Percentiles rank a stretch among this genome's conserved stretches.
Conservation (phyloP, 345 rosid genomes). For the Psidium guajava region DNA sequence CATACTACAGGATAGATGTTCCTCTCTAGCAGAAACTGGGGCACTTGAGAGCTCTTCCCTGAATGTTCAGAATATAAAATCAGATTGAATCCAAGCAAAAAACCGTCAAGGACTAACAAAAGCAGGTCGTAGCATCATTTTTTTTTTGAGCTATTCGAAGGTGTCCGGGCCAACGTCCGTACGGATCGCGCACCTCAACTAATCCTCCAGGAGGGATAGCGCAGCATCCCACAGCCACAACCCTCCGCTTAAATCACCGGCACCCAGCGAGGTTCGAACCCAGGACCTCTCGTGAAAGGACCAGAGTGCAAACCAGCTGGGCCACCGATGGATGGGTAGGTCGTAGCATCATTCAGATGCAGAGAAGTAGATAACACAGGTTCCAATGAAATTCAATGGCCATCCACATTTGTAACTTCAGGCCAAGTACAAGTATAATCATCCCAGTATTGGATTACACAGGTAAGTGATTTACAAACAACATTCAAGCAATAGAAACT, state of each 20-base stretch:
- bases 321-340: too few species aligned
- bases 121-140: not conserved
- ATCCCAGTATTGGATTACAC: not conserved
- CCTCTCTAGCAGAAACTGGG: constrained; percentile 72
- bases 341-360: not conserved
- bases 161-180: too few species aligned
- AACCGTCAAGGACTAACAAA: not conserved
- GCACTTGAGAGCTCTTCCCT: constrained; percentile 98
- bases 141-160: too few species aligned
- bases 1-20: constrained; percentile 72
- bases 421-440: not conserved
- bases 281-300: too few species aligned
- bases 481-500: not conserved
- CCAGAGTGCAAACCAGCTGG: too few species aligned
- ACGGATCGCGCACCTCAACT: too few species aligned
- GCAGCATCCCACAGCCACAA: too few species aligned
- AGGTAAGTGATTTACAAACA: not conserved
- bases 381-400: not conserved
- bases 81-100: not conserved
- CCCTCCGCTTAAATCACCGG: too few species aligned
- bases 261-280: too few species aligned
- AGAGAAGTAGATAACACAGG: not conserved
- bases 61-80: not conserved
- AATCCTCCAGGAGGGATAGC: too few species aligned
- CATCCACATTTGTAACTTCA: not conserved